Evolutionary conservation across 768 basidiomycete genomes (phyloP).

Genomic region (Pholiota molesta): DNA sequence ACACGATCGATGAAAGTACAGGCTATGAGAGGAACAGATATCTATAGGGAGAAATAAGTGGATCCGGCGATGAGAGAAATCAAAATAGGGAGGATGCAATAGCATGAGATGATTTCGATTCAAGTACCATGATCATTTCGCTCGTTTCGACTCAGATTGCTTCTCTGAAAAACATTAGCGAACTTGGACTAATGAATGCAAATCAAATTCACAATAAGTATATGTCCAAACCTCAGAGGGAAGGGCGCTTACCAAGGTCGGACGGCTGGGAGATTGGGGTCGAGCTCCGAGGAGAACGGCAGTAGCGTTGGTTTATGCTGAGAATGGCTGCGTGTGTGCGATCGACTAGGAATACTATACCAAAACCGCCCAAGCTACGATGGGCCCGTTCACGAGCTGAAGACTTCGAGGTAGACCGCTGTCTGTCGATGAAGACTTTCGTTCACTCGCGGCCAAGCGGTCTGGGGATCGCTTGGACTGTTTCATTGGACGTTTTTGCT

Average conservation of each 20-base stretch:
- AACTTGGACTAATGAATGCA: not conserved
- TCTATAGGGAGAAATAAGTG: no score
- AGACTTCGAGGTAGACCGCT: not conserved
- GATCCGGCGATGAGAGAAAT: no score
- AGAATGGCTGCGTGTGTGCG: not conserved
- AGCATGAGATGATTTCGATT: not conserved
- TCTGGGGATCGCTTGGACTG: not conserved
- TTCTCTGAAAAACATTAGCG: conserved; percentile 5
- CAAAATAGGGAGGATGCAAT: not conserved
- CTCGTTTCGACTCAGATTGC: not conserved
- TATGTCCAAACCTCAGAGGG: not conserved
- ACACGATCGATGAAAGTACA: no score
- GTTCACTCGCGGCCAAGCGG: not conserved
- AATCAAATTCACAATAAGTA: not conserved
- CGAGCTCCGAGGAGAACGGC: conserved; percentile 1
- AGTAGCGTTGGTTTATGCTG: not conserved
- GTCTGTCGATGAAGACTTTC: not conserved
- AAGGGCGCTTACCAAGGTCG: conserved; percentile 6
- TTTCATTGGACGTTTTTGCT: not conserved
- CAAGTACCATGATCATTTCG: not conserved
- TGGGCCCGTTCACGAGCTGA: not conserved
- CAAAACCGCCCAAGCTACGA: not conserved
- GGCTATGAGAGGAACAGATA: no score
- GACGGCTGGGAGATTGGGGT: not conserved
- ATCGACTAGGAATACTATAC: not conserved